Percentiles rank a stretch among this genome's conserved stretches.
phyloP scores from a whole-genome alignment of 805 yeast species.

The Kuraishia cidri region DNA sequence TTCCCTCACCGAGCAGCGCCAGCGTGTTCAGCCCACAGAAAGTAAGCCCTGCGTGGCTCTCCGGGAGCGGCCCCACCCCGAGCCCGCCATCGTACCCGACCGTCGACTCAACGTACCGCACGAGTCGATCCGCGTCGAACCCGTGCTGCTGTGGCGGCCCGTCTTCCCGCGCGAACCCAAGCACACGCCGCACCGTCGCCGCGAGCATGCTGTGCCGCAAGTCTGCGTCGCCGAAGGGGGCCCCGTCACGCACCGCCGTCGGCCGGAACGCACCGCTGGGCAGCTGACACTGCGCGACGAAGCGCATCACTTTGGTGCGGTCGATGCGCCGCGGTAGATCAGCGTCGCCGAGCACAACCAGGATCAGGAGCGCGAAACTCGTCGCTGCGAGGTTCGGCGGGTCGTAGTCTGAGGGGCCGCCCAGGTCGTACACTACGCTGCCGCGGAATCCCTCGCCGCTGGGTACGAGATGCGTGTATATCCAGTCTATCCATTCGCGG shows the following conservation, averaged over 20 bases:
- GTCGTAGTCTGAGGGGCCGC: conserved; percentile 28
- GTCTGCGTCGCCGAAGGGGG: conserved; percentile 56
- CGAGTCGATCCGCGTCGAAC: conserved; percentile 32
- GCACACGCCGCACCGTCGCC: conserved; percentile 43
- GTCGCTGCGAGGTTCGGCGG: conserved; percentile 68
- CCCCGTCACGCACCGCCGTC: conserved; percentile 19
- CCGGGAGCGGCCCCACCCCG: conserved; percentile 37
- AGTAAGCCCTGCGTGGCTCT: conserved; percentile 82
- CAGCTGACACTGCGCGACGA: conserved; percentile 53
- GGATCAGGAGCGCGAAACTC: conserved; percentile 56
- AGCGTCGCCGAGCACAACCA: conserved; percentile 41
- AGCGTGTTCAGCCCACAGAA: conserved; percentile 74
- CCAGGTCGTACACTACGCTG: conserved; percentile 33
- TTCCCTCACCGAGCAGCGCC: conserved; percentile 24
- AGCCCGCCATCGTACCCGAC: conserved; percentile 63
- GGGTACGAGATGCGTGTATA: conserved; percentile 37
- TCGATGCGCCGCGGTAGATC: conserved; percentile 27
- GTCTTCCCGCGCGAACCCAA: conserved; percentile 26
- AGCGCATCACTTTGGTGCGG: conserved; percentile 32
- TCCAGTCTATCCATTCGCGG: conserved; percentile 25
- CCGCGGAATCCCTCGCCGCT: conserved; percentile 47
- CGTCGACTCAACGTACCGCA: conserved; percentile 23
- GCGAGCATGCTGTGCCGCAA: conserved; percentile 73
- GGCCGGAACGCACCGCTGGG: conserved; percentile 52
- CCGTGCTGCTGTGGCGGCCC: conserved; percentile 17